These are phyloP conservation scores for Nadsonia starkeyi-henricii DNA, from an alignment of 1,139 yeast genomes.

Conservation along the genomic window DNA sequence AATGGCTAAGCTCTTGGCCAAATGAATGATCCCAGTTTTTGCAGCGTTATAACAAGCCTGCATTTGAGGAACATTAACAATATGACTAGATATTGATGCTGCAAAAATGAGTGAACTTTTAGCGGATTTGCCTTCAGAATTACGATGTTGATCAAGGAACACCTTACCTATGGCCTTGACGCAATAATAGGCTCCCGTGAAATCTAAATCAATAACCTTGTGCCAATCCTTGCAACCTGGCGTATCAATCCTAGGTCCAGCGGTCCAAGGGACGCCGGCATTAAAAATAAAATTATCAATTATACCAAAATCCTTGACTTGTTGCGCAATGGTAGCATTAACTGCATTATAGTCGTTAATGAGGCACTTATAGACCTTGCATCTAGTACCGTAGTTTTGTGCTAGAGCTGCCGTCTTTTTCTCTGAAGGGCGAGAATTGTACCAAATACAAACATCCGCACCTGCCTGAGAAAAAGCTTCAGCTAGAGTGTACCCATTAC, in stretches of 20 bases:
- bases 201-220: conserved; percentile 5
- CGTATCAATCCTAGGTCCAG: conserved; percentile 53
- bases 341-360: conserved; percentile 49
- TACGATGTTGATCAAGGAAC: conserved; percentile 45
- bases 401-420: conserved; percentile 43
- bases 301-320: conserved; percentile 56
- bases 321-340: conserved; percentile 39
- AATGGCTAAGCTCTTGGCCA: conserved; percentile 58
- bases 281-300: conserved; percentile 81
- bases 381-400: conserved; percentile 49
- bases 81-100: conserved; percentile 77
- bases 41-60: conserved; percentile 75
- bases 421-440: conserved; percentile 50
- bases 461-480: conserved; percentile 85
- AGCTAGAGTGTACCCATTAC: conserved; percentile 77
- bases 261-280: conserved; percentile 83
- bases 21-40: conserved; percentile 69
- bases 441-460: conserved; percentile 82
- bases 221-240: conserved; percentile 13
- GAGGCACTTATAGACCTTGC: conserved; percentile 60
- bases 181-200: conserved; percentile 17
- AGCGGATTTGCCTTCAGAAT: conserved; percentile 15
- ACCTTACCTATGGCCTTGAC: conserved; percentile 41
- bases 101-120: conserved; percentile 47
- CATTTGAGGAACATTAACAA: conserved; percentile 68